phyloP scores from a whole-genome alignment of 208 protist species.

The Lotmaria passim region DNA sequence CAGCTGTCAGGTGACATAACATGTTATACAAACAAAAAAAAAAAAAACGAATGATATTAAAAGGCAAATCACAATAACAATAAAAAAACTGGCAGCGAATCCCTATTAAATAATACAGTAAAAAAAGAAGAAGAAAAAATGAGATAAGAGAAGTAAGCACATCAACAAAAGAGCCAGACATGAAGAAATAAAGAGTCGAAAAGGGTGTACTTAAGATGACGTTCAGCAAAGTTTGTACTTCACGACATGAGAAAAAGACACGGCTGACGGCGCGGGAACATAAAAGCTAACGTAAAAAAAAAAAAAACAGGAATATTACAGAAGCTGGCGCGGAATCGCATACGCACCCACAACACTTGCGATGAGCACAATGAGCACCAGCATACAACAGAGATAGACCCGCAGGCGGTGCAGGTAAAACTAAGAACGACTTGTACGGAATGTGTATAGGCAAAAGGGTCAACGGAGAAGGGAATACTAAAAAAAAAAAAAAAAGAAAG shows the following conservation, averaged over 20 bases:
- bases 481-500: slow-evolving; percentile 6
- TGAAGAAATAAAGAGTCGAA: background rate
- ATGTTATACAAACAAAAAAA: slow-evolving; percentile 1
- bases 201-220: no score
- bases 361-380: no score
- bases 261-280: no score
- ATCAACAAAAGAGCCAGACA: slow-evolving; percentile 10
- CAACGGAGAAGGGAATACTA: background rate
- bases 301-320: no score
- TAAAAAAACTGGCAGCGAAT: background rate
- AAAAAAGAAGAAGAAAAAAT: slow-evolving; percentile 24
- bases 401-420: no score
- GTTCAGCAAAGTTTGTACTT: no score
- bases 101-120: slow-evolving; percentile 3
- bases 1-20: background rate
- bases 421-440: no score
- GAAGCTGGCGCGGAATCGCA: no score
- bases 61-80: background rate
- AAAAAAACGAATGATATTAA: slow-evolving; percentile 1
- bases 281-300: no score
- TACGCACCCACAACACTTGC: no score
- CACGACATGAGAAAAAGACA: no score
- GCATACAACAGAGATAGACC: no score
- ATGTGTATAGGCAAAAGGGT: background rate
- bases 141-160: background rate